Conservation (phyloP, 176 grass and related monocot species). For the Lolium perenne region DNA sequence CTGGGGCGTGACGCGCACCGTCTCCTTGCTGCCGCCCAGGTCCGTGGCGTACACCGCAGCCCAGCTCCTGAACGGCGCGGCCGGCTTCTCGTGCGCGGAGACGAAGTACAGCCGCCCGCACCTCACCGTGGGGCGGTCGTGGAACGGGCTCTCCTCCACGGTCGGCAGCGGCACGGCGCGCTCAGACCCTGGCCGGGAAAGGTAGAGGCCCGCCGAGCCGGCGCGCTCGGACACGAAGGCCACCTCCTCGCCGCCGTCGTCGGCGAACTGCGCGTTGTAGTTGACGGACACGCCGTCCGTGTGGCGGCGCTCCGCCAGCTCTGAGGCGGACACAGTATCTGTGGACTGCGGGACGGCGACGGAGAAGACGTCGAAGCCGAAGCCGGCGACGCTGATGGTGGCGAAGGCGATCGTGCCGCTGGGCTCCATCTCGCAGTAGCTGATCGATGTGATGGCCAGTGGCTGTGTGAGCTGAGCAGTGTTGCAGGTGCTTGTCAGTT, state of each 20-base stretch:
- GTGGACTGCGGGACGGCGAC: slow-evolving; percentile 39
- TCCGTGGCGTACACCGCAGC: slow-evolving; percentile 70
- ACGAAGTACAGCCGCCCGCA: slow-evolving; percentile 63
- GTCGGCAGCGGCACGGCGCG: slow-evolving; percentile 52
- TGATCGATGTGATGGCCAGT: background rate
- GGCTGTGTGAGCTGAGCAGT: background rate
- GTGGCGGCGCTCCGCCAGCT: slow-evolving; percentile 63
- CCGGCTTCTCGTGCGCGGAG: slow-evolving; percentile 69
- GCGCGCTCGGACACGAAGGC: slow-evolving; percentile 81
- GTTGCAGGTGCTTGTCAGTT: background rate
- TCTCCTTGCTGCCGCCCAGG: background rate
- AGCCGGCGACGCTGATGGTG: slow-evolving; percentile 64
- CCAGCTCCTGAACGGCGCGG: slow-evolving; percentile 69
- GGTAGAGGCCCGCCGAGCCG: slow-evolving; percentile 63
- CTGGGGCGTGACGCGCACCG: slow-evolving; percentile 46
- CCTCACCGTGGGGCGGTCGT: slow-evolving; percentile 75
- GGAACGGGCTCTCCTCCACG: slow-evolving; percentile 65
- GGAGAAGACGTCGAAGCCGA: slow-evolving; percentile 98
- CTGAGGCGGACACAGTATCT: background rate
- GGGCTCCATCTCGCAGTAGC: slow-evolving; percentile 58
- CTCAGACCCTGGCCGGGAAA: slow-evolving; percentile 18
- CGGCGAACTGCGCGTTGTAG: slow-evolving; percentile 83
- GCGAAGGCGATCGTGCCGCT: slow-evolving; percentile 72
- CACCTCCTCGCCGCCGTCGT: slow-evolving; percentile 59
- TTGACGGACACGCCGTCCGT: slow-evolving; percentile 85